Evolutionary conservation across 129 eudicot genomes (phyloP).

Genomic region (Helianthus tuberosus): DNA sequence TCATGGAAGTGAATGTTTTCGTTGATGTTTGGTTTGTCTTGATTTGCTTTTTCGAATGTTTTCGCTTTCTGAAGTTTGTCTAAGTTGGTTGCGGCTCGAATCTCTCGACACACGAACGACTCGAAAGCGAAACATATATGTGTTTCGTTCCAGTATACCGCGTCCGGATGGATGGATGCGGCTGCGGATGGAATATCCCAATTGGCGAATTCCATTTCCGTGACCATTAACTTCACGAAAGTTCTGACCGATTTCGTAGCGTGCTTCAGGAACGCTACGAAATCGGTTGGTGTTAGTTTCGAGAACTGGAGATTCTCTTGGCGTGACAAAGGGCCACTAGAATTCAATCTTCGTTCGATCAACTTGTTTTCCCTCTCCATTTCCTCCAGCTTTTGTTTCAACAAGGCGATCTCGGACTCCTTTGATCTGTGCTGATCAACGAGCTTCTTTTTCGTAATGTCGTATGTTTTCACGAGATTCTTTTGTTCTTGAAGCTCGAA

Average conservation of each 20-base stretch:
- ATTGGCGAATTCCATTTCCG: conserved; percentile 75
- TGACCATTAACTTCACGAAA: conserved; percentile 55
- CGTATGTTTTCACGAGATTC: conserved; percentile 56
- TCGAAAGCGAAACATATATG: conserved; percentile 73
- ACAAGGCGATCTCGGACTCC: conserved; percentile 62
- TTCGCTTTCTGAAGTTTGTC: conserved; percentile 32
- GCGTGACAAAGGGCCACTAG: conserved; percentile 59
- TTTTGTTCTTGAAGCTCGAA: conserved; percentile 79
- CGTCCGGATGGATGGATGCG: conserved; percentile 60
- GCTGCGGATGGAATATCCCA: conserved; percentile 85
- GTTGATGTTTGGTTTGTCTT: not conserved
- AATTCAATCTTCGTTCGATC: conserved; percentile 67
- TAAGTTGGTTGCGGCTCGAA: conserved; percentile 51
- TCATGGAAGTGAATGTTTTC: conserved; percentile 4
- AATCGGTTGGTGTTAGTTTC: conserved; percentile 54
- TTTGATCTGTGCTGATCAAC: conserved; percentile 54
- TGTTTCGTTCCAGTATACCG: conserved; percentile 44
- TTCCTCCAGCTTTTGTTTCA: conserved; percentile 65
- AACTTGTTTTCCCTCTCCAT: conserved; percentile 54
- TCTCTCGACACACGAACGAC: conserved; percentile 77
- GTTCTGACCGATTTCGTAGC: conserved; percentile 58
- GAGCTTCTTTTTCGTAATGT: conserved; percentile 54
- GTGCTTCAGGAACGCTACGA: conserved; percentile 48
- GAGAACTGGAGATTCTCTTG: conserved; percentile 57
- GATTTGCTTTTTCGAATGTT: conserved; percentile 24